Percentiles rank a stretch among this genome's conserved stretches.
Evolutionary conservation across 1,139 yeast species (phyloP).

Genomic region (Blastobotrys apis): DNA sequence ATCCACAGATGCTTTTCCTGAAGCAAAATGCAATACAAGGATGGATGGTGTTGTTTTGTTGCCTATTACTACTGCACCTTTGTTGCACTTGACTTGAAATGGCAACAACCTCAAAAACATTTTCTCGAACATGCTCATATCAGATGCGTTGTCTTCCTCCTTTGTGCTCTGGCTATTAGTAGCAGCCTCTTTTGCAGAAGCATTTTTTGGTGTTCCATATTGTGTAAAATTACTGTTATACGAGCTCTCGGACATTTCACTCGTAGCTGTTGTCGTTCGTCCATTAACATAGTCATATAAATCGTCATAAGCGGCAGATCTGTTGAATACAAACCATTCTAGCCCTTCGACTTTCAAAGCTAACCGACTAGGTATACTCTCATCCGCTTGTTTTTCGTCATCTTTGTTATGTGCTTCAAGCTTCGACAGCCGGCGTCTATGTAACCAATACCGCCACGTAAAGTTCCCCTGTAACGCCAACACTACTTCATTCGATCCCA

Average conservation of each 20-base stretch:
- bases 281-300: constrained; percentile 42
- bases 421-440: constrained; percentile 31
- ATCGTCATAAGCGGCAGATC: constrained; percentile 70
- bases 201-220: not conserved
- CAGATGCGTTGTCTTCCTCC: not conserved
- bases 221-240: not conserved
- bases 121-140: constrained; percentile 19
- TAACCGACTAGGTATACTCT: constrained; percentile 56
- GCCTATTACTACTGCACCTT: constrained; percentile 75
- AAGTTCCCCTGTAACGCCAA: constrained; percentile 65
- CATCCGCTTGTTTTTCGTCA: constrained; percentile 31
- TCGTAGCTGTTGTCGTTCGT: too few species aligned
- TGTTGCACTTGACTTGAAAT: constrained; percentile 51
- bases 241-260: not conserved
- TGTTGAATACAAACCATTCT: constrained; percentile 76
- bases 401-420: constrained; percentile 15
- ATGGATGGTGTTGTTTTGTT: constrained; percentile 73
- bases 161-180: not conserved
- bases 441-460: constrained; percentile 91
- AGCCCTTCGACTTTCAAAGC: constrained; percentile 63
- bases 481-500: constrained; percentile 66
- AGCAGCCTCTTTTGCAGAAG: not conserved
- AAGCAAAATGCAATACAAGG: constrained; percentile 54
- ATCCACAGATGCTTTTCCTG: constrained; percentile 60
- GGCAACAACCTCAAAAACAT: constrained; percentile 51